Percentiles rank a stretch among this genome's conserved stretches.
Evolutionary conservation across 352 stramenopile genomes (phyloP).

Genomic region (Globisporangium canariense): DNA sequence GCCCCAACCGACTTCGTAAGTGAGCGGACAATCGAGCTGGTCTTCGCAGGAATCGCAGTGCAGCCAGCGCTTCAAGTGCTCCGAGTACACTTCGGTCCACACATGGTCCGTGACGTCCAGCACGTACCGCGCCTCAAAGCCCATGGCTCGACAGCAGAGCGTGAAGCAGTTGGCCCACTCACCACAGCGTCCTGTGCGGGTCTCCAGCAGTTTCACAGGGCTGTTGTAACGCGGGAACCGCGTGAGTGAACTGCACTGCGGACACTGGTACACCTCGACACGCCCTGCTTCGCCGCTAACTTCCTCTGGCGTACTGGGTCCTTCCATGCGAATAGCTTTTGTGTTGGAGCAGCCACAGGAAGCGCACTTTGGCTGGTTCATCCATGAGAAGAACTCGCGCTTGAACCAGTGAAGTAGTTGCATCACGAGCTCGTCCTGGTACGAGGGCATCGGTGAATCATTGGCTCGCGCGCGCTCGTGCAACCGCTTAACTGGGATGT

Average conservation of each 20-base stretch:
- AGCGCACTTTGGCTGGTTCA: conserved; percentile 74
- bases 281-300: conserved; percentile 52
- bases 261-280: conserved; percentile 88
- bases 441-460: conserved; percentile 36
- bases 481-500: conserved; percentile 63
- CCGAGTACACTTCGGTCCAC: conserved; percentile 92
- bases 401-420: conserved; percentile 90
- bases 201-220: conserved; percentile 83
- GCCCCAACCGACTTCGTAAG: conserved; percentile 94
- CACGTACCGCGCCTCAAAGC: conserved; percentile 90
- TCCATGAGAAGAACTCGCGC: conserved; percentile 89
- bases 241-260: conserved; percentile 41
- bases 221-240: conserved; percentile 91
- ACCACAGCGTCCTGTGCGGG: conserved; percentile 83
- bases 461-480: conserved; percentile 64
- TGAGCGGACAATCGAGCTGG: conserved; percentile 89
- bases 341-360: conserved; percentile 55
- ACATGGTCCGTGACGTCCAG: conserved; percentile 95
- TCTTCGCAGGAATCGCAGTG: conserved; percentile 94
- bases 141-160: conserved; percentile 85
- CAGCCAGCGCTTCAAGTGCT: conserved; percentile 83
- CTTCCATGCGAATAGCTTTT: conserved; percentile 33
- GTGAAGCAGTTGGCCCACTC: conserved; percentile 95
- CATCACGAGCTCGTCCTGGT: conserved; percentile 68
- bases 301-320: conserved; percentile 55